Evolutionary conservation across 306 rosid genomes (phyloP).

Genomic region (Pterocarpus santalinus): DNA sequence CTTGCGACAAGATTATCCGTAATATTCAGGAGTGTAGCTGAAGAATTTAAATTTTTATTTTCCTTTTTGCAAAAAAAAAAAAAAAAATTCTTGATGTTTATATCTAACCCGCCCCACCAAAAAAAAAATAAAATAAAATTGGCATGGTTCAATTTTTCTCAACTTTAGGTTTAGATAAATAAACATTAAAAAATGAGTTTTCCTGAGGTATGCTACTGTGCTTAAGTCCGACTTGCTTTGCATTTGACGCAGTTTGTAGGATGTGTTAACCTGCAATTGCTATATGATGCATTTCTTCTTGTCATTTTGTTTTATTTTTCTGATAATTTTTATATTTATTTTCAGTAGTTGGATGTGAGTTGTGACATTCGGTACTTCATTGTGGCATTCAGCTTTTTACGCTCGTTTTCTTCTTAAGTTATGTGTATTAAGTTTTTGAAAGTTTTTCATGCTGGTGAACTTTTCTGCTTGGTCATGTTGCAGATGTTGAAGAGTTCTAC

Average conservation of each 20-base stretch:
- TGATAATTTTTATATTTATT: not conserved
- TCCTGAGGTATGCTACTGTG: not conserved
- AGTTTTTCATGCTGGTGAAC: constrained; percentile 41
- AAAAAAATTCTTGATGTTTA: not conserved
- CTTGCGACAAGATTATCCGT: not conserved
- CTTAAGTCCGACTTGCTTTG: constrained; percentile 11
- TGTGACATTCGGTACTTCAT: not conserved
- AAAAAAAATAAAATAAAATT: not conserved
- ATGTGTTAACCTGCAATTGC: constrained; percentile 19
- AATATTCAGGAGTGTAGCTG: constrained; percentile 15
- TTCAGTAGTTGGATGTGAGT: constrained; percentile 17
- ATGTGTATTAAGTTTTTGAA: not conserved
- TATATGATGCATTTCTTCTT: constrained; percentile 17
- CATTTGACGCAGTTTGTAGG: constrained; percentile 16
- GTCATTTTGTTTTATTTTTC: constrained; percentile 17
- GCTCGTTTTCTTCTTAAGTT: not conserved
- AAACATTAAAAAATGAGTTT: not conserved
- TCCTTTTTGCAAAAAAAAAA: not conserved
- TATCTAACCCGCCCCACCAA: not conserved
- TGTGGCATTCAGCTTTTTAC: not conserved
- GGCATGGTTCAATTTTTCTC: not conserved
- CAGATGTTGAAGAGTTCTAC: constrained; percentile 91
- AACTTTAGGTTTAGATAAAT: not conserved
- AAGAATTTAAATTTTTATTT: not conserved
- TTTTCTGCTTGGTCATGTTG: constrained; percentile 46